Evolutionary conservation across 768 basidiomycete species (phyloP), one percentile per base, ranked within the genome.

Genomic region (Phanerodontia chrysosporium): DNA sequence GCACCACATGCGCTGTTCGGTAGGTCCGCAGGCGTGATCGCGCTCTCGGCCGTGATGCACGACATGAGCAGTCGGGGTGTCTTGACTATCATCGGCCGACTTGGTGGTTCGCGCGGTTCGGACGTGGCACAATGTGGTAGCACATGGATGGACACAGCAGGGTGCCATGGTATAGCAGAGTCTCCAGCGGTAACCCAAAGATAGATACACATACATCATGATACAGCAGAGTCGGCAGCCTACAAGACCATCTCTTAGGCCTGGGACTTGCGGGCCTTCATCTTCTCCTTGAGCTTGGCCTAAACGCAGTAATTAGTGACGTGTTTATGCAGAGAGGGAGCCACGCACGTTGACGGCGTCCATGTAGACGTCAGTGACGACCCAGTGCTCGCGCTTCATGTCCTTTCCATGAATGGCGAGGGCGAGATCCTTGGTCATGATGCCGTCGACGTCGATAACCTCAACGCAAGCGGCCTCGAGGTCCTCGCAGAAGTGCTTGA

Each of bases 391-490:
- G 66, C 95, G 81, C 78, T 87, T 85, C 91, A 96, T 85, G 63
- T 83, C 72, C 80, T 89, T 90, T 36, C 95, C 95, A 67, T 98
- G 88, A 69, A 98, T 97, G 1, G 93, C 87, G 24, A 98, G 79
- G 29, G 96, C 96, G 51, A 98, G 77, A 75, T 98, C 96, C 83
- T 98, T 97, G 59, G 95, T 97, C 95, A 98, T 98, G 55, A 98
- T 69, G 0, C 88, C 87, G 67, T 98, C 95, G 66, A 80, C 69
- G 70, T 97, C 92, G 63, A 98, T 97, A 16, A 91, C 86, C 74
- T 97, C 92, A 1, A 96, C 80, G 69, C 97, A 98, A 21, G 92
- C 85, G 14, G 73, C 80, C 78, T 99, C 97, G 42, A 99, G 81
- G 62, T 86, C 84, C 49, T 79, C 66, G 66, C 89, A 92, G 75